Conservation (phyloP, 129 eudicot species). For the Tagetes erecta region DNA sequence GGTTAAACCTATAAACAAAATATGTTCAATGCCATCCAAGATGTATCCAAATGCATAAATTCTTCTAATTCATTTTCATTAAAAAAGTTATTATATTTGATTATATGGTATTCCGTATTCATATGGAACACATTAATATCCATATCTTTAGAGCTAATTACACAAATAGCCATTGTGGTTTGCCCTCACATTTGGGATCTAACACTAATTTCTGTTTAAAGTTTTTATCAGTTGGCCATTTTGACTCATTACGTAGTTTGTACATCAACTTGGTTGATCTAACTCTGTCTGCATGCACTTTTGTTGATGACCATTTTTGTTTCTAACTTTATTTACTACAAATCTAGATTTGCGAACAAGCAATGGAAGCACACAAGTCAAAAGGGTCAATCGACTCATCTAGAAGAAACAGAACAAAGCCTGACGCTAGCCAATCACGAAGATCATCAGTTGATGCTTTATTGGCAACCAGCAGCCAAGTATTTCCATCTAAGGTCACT, state of each 20-base stretch:
- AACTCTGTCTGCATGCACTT: background rate
- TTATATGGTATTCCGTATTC: background rate
- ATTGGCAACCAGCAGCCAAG: constrained; percentile 49
- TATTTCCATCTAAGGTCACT: constrained; percentile 59
- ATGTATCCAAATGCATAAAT: background rate
- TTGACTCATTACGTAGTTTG: background rate
- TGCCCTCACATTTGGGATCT: too few relatives aligned
- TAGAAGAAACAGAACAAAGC: constrained; percentile 65
- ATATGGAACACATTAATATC: background rate
- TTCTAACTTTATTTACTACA: background rate
- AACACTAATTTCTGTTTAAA: too few relatives aligned
- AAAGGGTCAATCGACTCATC: constrained; percentile 74
- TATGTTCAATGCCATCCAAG: background rate
- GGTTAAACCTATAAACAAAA: background rate
- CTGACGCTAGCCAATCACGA: constrained; percentile 63
- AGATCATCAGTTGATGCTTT: constrained; percentile 92
- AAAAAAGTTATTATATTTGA: background rate
- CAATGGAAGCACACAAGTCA: constrained; percentile 96
- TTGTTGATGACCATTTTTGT: background rate
- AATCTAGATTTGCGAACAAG: constrained; percentile 91
- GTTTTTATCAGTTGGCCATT: background rate
- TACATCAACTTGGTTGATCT: background rate
- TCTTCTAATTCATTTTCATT: background rate
- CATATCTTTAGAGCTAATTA: background rate
- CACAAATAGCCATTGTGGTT: too few relatives aligned